Percentiles rank a stretch among this genome's conserved stretches.
These are phyloP conservation scores for Phyllostachys edulis DNA, from an alignment of 176 grass and related monocot species.

Conservation along the genomic window DNA sequence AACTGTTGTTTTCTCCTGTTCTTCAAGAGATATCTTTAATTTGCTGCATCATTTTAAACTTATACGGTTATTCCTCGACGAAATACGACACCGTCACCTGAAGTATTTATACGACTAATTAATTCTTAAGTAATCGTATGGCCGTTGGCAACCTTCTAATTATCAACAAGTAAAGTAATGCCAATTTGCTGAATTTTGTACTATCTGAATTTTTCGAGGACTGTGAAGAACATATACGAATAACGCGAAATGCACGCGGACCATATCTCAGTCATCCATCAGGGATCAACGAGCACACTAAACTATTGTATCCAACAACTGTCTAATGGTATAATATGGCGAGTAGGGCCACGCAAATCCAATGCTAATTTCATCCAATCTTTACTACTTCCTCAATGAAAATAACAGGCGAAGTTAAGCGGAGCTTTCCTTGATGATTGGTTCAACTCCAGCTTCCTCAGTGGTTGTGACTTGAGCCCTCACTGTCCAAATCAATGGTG, in stretches of 20 bases:
- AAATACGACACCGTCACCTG: neutral
- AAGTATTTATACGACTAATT: neutral
- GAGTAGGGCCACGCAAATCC: conserved; percentile 49
- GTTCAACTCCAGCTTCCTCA: conserved; percentile 44
- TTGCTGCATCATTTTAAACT: neutral
- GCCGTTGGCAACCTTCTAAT: neutral
- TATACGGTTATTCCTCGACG: neutral
- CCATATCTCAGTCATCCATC: conserved; percentile 24
- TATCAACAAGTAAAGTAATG: neutral
- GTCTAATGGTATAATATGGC: conserved; percentile 36
- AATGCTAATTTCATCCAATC: conserved; percentile 65
- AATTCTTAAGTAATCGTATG: neutral
- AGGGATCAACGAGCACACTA: conserved; percentile 37
- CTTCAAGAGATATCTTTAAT: neutral
- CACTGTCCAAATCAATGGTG: conserved; percentile 52
- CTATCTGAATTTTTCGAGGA: neutral
- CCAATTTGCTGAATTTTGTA: neutral
- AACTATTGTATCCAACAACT: conserved; percentile 36
- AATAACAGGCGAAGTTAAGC: conserved; percentile 29
- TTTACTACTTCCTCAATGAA: conserved; percentile 38
- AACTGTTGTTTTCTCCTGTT: conserved; percentile 17
- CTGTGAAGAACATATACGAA: conserved; percentile 22
- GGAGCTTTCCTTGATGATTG: conserved; percentile 46
- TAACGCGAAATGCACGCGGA: conserved; percentile 19
- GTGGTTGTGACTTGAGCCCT: conserved; percentile 67